Evolutionary conservation across 148 eudicot species (phyloP).

Genomic region (Rhododendron henanense): DNA sequence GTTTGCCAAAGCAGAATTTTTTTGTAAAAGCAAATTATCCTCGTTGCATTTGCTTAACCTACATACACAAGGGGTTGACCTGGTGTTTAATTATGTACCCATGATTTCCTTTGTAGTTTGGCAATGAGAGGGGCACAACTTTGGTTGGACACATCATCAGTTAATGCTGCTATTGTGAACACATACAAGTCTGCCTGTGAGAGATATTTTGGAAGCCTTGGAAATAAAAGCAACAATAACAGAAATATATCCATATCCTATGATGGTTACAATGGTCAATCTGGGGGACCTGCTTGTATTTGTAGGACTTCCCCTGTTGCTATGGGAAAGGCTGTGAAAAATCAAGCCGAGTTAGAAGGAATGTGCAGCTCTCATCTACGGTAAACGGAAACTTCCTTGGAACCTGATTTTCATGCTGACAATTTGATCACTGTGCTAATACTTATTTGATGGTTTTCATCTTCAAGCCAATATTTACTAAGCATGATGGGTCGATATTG

Average conservation of each 20-base stretch:
- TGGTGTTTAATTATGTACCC: background rate
- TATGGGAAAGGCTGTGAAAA: conserved; percentile 79
- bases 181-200: conserved; percentile 54
- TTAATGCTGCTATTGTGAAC: conserved; percentile 84
- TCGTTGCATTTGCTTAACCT: background rate
- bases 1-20: background rate
- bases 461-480: background rate
- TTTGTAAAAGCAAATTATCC: background rate
- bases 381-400: conserved; percentile 27
- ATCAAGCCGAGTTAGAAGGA: conserved; percentile 82
- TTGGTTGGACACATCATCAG: conserved; percentile 77
- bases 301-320: conserved; percentile 68
- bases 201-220: conserved; percentile 27
- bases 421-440: background rate
- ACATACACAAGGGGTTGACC: background rate
- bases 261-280: conserved; percentile 32
- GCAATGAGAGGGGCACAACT: conserved; percentile 61
- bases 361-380: conserved; percentile 85
- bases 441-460: background rate
- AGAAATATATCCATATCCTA: conserved; percentile 22
- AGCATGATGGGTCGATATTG: background rate
- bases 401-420: background rate
- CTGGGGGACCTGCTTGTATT: conserved; percentile 54
- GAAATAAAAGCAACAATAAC: conserved; percentile 32
- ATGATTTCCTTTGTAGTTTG: conserved; percentile 49